phyloP scores from a whole-genome alignment of 1,284 basidiomycete genomes.

The Taiwanofungus camphoratus region DNA sequence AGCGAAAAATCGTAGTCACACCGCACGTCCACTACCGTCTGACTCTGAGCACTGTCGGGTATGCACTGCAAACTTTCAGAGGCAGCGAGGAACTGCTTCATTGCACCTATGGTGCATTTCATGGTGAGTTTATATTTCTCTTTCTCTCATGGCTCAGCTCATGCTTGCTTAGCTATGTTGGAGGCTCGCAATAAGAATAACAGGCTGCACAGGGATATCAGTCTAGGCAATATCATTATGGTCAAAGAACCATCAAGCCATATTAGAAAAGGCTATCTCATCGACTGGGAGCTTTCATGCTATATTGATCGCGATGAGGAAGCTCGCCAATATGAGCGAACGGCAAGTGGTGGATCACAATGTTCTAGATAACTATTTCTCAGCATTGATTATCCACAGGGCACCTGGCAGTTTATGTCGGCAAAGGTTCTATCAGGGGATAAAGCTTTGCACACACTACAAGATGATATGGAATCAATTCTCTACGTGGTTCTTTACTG shows the following conservation, averaged over 20 bases:
- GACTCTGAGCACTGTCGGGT: slow-evolving; percentile 5
- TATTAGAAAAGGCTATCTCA: slow-evolving; percentile 2
- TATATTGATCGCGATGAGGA: neutral
- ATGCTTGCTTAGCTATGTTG: slow-evolving; percentile 2
- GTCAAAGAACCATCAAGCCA: neutral
- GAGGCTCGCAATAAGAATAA: slow-evolving; percentile 1
- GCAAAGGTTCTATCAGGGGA: neutral
- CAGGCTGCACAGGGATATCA: slow-evolving; percentile 11
- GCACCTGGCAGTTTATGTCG: slow-evolving; percentile 2
- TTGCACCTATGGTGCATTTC: slow-evolving; percentile 1
- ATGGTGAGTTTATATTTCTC: slow-evolving; percentile 4
- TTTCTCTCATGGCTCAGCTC: neutral
- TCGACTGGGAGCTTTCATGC: slow-evolving; percentile 11
- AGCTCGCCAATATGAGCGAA: neutral
- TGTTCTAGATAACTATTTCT: neutral
- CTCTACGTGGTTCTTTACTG: slow-evolving; percentile 1
- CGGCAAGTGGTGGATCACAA: neutral
- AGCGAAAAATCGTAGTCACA: neutral
- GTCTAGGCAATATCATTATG: slow-evolving; percentile 11
- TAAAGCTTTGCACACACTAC: neutral
- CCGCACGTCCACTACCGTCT: slow-evolving; percentile 11
- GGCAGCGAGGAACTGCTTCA: slow-evolving; percentile 9
- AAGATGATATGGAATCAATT: slow-evolving; percentile 1
- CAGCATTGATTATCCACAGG: neutral
- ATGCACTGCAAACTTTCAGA: slow-evolving; percentile 1